Evolutionary conservation across 306 rosid species (phyloP).

Genomic region (Dicorynia guianensis): DNA sequence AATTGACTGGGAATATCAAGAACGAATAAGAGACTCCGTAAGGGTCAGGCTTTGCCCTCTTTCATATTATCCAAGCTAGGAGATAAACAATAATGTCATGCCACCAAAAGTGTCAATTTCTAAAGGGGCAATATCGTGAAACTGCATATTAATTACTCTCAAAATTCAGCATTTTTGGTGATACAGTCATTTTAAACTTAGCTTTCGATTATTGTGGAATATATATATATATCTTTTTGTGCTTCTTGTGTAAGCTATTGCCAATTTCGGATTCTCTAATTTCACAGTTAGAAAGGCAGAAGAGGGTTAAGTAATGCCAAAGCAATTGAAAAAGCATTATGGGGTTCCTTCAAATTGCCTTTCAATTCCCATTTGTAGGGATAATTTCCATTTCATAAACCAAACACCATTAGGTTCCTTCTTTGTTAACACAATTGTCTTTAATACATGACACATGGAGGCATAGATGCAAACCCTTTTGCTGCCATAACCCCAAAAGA

Average conservation of each 20-base stretch:
- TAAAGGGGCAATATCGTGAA: constrained; percentile 43
- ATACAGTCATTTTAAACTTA: constrained; percentile 41
- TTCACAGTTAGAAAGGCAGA: constrained; percentile 44
- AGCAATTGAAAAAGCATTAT: constrained; percentile 50
- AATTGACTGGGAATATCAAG: constrained; percentile 43
- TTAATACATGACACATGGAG: constrained; percentile 57
- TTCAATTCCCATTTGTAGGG: constrained; percentile 59
- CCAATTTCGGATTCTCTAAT: constrained; percentile 59
- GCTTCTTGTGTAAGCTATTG: constrained; percentile 59
- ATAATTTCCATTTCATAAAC: constrained; percentile 48
- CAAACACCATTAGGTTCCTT: constrained; percentile 57
- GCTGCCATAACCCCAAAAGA: constrained; percentile 42
- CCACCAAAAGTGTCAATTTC: constrained; percentile 60
- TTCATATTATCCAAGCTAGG: constrained; percentile 39
- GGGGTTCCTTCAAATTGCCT: constrained; percentile 59
- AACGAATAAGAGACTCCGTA: constrained; percentile 53
- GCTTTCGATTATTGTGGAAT: constrained; percentile 59
- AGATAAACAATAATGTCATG: constrained; percentile 27
- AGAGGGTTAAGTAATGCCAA: constrained; percentile 36
- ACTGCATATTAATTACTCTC: not conserved
- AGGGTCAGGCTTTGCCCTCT: constrained; percentile 42
- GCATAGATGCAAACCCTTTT: constrained; percentile 61
- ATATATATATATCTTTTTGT: constrained; percentile 63
- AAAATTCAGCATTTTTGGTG: constrained; percentile 42
- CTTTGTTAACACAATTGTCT: constrained; percentile 49